Evolutionary conservation across 2,329 filamentous ascomycete species (phyloP).

Genomic region (Alternaria ventricosa): DNA sequence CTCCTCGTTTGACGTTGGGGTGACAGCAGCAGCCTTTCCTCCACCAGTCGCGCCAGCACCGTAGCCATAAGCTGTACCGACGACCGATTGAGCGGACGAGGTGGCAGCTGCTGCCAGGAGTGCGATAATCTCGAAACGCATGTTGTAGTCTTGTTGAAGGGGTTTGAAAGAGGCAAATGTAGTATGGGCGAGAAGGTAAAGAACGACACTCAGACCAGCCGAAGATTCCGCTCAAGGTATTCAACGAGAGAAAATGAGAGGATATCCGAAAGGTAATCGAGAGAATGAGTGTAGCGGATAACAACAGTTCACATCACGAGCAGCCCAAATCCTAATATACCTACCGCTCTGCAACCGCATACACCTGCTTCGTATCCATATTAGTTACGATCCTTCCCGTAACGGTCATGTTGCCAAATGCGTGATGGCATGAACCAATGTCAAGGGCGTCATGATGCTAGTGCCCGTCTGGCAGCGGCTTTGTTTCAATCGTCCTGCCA

Average conservation of each 20-base stretch:
- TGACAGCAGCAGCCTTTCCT: slow-evolving; percentile 29
- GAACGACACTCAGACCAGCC: slow-evolving; percentile 31
- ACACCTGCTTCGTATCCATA: neutral
- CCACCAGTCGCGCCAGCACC: slow-evolving; percentile 32
- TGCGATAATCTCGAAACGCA: slow-evolving; percentile 27
- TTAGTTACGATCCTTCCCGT: neutral
- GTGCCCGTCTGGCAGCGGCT: neutral
- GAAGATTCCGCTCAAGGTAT: slow-evolving; percentile 26
- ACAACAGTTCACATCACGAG: neutral
- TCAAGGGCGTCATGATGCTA: neutral
- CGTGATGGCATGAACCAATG: neutral
- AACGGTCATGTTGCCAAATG: neutral
- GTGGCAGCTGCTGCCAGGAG: slow-evolving; percentile 23
- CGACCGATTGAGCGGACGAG: slow-evolving; percentile 28
- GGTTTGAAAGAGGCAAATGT: neutral
- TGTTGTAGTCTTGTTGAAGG: neutral
- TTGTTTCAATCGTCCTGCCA: neutral
- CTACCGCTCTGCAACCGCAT: neutral
- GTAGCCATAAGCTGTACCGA: slow-evolving; percentile 34
- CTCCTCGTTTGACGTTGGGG: slow-evolving; percentile 29
- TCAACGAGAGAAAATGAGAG: slow-evolving; percentile 20
- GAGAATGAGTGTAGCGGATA: slow-evolving; percentile 7
- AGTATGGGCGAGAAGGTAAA: slow-evolving; percentile 9
- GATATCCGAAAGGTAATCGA: neutral
- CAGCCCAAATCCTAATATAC: neutral